phyloP scores from a whole-genome alignment of 1,284 basidiomycete species.

The Trametes pubescens region DNA sequence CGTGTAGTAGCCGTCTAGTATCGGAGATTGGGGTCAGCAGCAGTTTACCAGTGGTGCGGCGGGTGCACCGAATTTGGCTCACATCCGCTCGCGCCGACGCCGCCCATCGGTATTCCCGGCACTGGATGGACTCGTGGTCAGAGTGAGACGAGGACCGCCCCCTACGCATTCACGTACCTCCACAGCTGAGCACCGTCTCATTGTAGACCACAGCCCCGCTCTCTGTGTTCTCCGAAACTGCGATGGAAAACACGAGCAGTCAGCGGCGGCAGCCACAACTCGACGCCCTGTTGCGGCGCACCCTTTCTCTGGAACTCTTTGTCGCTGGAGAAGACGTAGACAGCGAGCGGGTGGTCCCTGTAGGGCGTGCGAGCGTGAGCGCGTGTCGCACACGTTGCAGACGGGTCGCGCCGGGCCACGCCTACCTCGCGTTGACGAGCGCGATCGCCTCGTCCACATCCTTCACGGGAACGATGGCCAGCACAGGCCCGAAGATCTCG shows the following conservation, averaged over 20 bases:
- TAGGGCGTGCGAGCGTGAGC: no score
- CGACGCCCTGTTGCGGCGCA: slow-evolving; percentile 36
- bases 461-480: slow-evolving; percentile 83
- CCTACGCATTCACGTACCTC: slow-evolving; percentile 52
- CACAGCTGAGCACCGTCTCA: slow-evolving; percentile 62
- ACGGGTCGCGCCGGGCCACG: not conserved
- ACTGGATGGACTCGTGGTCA: slow-evolving; percentile 43
- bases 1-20: slow-evolving; percentile 68
- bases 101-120: slow-evolving; percentile 72
- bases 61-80: no score
- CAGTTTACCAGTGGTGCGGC: no score
- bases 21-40: no score
- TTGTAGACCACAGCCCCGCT: slow-evolving; percentile 72
- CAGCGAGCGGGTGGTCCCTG: slow-evolving; percentile 76
- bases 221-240: slow-evolving; percentile 69
- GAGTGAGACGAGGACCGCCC: not conserved
- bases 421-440: slow-evolving; percentile 69
- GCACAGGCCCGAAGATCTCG: slow-evolving; percentile 50
- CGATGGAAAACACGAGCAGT: no score
- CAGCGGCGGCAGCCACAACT: no score
- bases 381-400: no score
- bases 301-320: slow-evolving; percentile 65
- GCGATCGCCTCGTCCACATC: slow-evolving; percentile 76
- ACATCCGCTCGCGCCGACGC: slow-evolving; percentile 75
- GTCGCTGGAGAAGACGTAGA: slow-evolving; percentile 78